phyloP scores from a whole-genome alignment of 441 rosid species.

The Hura crepitans region DNA sequence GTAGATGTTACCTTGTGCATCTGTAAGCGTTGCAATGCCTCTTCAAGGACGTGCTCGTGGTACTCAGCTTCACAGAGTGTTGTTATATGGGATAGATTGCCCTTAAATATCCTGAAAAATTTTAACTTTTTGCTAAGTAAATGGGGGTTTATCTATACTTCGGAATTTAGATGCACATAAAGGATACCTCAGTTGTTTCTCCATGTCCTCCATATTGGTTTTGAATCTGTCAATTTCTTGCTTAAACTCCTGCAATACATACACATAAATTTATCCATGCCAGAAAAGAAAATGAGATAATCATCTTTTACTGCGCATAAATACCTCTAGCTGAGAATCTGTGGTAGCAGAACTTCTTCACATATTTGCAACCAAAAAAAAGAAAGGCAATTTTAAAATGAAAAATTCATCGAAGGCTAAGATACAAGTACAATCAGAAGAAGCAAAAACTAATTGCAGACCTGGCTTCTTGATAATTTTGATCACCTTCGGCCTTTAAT shows the following conservation, averaged over 20 bases:
- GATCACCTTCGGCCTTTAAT: slow-evolving; percentile 30
- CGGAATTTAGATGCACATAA: too few relatives aligned
- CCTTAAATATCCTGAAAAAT: slow-evolving; percentile 37
- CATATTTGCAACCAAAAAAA: not conserved
- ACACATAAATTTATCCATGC: not conserved
- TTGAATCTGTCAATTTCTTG: slow-evolving; percentile 28
- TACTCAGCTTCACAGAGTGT: slow-evolving; percentile 32
- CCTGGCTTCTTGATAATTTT: slow-evolving; percentile 28
- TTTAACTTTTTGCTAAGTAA: not conserved
- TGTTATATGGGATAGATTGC: slow-evolving; percentile 30
- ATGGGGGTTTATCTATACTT: not conserved
- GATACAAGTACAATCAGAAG: not conserved
- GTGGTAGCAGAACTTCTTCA: slow-evolving; percentile 18
- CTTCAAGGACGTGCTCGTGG: slow-evolving; percentile 37
- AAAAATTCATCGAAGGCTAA: too few relatives aligned
- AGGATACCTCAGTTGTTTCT: slow-evolving; percentile 38
- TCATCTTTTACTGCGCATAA: too few relatives aligned
- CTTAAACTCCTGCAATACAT: slow-evolving; percentile 29
- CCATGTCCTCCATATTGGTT: slow-evolving; percentile 30
- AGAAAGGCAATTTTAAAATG: not conserved
- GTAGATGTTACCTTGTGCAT: slow-evolving; percentile 29
- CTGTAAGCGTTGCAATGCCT: slow-evolving; percentile 28
- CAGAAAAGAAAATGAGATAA: too few relatives aligned
- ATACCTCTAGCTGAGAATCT: slow-evolving; percentile 38
- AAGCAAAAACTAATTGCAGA: not conserved